Evolutionary conservation across 75 land plant genomes (phyloP).

Genomic region (Pinus albicaulis): DNA sequence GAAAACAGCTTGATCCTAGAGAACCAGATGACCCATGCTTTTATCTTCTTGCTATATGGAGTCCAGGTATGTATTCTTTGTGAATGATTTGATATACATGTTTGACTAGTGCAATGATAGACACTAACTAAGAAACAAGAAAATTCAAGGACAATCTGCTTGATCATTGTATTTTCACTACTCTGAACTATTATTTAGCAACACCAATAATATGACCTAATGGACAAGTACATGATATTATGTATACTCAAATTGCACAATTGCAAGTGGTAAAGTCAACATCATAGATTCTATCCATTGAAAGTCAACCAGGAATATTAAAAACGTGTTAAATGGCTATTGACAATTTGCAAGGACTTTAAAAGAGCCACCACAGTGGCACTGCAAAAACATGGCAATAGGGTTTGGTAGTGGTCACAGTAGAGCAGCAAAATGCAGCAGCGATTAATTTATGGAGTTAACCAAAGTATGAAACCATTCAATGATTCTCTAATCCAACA

Average conservation of each 20-base stretch:
- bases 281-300: no score
- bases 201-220: not conserved
- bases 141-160: not conserved
- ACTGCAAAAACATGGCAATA: no score
- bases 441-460: no score
- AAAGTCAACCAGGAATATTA: no score
- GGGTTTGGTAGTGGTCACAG: no score
- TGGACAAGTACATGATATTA: not conserved
- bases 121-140: no score
- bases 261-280: not conserved
- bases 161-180: not conserved
- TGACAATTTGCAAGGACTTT: no score
- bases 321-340: no score
- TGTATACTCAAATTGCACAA: not conserved
- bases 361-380: no score
- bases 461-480: no score
- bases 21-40: slow-evolving; percentile 77
- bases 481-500: no score
- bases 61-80: slow-evolving; percentile 52
- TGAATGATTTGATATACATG: not conserved
- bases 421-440: no score
- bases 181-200: not conserved
- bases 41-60: slow-evolving; percentile 79
- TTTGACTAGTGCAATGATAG: not conserved
- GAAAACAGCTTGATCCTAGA: slow-evolving; percentile 48